Conservation (phyloP, 2,329 filamentous ascomycete species). For the Xylariaceae sp. region DNA sequence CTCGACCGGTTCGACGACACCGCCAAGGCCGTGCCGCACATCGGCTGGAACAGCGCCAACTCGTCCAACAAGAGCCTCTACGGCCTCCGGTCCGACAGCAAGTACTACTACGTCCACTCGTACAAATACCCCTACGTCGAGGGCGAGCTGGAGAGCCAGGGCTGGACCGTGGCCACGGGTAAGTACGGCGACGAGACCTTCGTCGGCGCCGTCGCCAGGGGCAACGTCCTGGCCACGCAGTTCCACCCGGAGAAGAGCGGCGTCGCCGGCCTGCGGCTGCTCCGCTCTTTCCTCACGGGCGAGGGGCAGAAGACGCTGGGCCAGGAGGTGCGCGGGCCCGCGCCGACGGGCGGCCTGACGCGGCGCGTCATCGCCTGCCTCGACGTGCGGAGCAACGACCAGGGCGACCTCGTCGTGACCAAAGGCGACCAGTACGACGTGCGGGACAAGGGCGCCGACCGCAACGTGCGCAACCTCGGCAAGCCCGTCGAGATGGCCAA, state of each 20-base stretch:
- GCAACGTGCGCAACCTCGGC: conserved; percentile 81
- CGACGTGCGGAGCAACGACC: conserved; percentile 90
- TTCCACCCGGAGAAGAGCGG: conserved; percentile 99
- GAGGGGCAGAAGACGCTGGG: conserved; percentile 50
- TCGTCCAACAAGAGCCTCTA: conserved; percentile 59
- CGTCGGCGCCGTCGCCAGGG: conserved; percentile 80
- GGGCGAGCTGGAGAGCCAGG: conserved; percentile 69
- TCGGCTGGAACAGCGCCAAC: conserved; percentile 94
- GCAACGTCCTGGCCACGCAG: conserved; percentile 84
- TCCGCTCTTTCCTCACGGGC: conserved; percentile 83
- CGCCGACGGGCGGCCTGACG: conserved; percentile 66
- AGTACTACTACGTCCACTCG: conserved; percentile 99
- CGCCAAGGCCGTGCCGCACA: conserved; percentile 92
- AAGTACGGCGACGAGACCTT: conserved; percentile 86
- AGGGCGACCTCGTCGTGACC: conserved; percentile 91
- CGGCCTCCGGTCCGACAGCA: conserved; percentile 71
- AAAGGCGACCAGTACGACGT: conserved; percentile 99
- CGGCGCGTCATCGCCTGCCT: conserved; percentile 91
- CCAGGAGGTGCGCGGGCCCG: conserved; percentile 24
- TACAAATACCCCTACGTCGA: conserved; percentile 75
- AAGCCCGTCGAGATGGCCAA: conserved; percentile 95
- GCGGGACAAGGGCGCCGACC: conserved; percentile 68
- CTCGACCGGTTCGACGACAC: conserved; percentile 72
- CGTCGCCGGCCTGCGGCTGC: conserved; percentile 73
- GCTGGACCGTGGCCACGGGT: conserved; percentile 89